A percentile compares a stretch with the other conserved stretches of the same genome.
These are phyloP conservation scores for Coniella lustricola DNA, from an alignment of 2,329 filamentous ascomycete genomes.

Conservation along the genomic window DNA sequence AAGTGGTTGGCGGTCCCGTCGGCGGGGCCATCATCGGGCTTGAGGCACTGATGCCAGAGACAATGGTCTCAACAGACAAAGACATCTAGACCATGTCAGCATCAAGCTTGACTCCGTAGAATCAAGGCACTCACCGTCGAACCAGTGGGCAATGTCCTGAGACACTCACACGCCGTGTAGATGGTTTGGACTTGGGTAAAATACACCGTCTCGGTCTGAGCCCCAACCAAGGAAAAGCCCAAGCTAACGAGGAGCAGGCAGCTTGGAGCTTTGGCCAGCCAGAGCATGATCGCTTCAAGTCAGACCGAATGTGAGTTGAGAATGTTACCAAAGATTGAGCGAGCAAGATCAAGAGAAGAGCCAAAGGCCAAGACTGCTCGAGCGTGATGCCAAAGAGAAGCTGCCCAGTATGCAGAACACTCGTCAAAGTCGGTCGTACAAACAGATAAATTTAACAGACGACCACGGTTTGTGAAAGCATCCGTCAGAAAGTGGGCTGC, in stretches of 20 bases:
- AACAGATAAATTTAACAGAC: too few relatives aligned
- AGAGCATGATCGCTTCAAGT: not conserved
- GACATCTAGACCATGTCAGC: constrained; percentile 2
- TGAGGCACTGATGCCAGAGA: not conserved
- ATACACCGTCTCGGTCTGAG: constrained; percentile 10
- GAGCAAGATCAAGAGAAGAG: not conserved
- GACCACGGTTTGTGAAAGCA: too few relatives aligned
- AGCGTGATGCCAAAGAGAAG: not conserved
- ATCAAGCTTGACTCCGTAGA: not conserved
- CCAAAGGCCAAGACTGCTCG: not conserved
- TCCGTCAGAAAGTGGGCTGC: too few relatives aligned
- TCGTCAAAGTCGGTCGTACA: not conserved
- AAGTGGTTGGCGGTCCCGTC: constrained; percentile 1
- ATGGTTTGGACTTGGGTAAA: constrained; percentile 14
- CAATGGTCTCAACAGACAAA: not conserved
- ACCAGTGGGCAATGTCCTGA: not conserved
- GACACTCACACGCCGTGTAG: constrained; percentile 14
- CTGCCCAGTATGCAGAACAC: not conserved
- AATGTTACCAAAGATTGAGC: too few relatives aligned
- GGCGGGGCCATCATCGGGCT: not conserved
- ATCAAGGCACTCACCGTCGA: constrained; percentile 4
- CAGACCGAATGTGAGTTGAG: not conserved
- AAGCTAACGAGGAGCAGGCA: constrained; percentile 1
- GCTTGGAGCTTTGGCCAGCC: not conserved
- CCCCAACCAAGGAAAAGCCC: constrained; percentile 3